Evolutionary conservation across 2,329 filamentous ascomycete genomes (phyloP).

Genomic region (Bipolaris victoriae): DNA sequence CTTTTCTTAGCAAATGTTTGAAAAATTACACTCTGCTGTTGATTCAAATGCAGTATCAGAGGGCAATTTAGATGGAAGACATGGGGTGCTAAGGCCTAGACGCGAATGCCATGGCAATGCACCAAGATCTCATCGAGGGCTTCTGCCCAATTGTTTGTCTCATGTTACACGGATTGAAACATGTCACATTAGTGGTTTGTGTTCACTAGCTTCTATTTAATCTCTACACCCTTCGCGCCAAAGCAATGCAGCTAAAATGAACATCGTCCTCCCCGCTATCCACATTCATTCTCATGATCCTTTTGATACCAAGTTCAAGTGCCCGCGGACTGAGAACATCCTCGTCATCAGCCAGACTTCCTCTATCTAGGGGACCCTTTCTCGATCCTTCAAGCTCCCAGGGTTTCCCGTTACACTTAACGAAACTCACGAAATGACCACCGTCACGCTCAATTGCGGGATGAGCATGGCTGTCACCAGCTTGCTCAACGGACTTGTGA

Average conservation of each 20-base stretch:
- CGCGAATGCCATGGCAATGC: too few species aligned
- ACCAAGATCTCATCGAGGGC: too few species aligned
- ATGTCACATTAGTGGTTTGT: too few species aligned
- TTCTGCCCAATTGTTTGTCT: too few species aligned
- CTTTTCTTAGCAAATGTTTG: too few species aligned
- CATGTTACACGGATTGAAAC: too few species aligned
- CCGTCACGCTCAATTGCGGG: constrained; percentile 72
- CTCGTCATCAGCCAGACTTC: constrained; percentile 47
- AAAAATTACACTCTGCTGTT: too few species aligned
- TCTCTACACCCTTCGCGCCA: constrained; percentile 54
- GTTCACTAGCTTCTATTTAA: too few species aligned
- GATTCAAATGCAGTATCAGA: too few species aligned
- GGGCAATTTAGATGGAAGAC: too few species aligned
- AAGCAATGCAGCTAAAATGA: constrained; percentile 63
- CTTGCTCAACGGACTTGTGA: constrained; percentile 74
- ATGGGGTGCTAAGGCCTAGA: too few species aligned
- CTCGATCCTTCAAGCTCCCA: constrained; percentile 79
- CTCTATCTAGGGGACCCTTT: constrained; percentile 72
- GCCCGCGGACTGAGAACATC: constrained; percentile 68
- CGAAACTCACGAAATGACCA: constrained; percentile 91
- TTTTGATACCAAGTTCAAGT: constrained; percentile 68
- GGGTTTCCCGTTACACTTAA: constrained; percentile 72
- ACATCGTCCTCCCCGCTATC: constrained; percentile 60
- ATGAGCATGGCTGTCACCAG: constrained; percentile 77
- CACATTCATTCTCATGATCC: constrained; percentile 61